phyloP scores from a whole-genome alignment of 1,284 basidiomycete species.

The Sanghuangporus baumii region DNA sequence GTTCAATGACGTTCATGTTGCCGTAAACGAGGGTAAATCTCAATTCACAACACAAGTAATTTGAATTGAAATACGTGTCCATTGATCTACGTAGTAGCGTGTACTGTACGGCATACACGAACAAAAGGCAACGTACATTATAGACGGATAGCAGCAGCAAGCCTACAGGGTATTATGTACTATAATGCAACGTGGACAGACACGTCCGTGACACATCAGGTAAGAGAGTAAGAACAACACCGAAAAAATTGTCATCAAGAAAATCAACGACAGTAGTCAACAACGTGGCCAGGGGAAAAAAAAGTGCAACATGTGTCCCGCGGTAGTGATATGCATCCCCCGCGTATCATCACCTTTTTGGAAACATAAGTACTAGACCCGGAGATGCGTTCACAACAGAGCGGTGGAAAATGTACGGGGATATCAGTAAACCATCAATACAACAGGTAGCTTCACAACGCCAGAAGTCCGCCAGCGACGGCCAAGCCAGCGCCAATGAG shows the following conservation, averaged over 20 bases:
- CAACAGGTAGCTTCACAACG: slow-evolving; percentile 7
- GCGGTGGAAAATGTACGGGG: neutral
- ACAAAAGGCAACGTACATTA: neutral
- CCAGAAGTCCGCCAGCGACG: slow-evolving; percentile 13
- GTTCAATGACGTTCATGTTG: no score
- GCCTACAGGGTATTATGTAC: neutral
- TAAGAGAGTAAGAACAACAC: neutral
- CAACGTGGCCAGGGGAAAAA: neutral
- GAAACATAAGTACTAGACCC: neutral
- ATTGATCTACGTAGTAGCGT: neutral
- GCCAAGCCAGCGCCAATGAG: slow-evolving; percentile 15
- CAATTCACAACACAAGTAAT: no score
- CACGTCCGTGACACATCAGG: neutral
- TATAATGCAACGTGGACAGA: neutral
- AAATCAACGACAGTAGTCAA: neutral
- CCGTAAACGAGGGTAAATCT: no score
- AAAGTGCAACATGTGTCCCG: neutral
- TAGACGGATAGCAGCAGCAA: neutral
- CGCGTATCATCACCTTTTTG: neutral
- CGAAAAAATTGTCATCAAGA: neutral
- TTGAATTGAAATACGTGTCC: no score
- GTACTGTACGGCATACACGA: neutral
- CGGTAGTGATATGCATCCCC: neutral
- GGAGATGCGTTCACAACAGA: neutral
- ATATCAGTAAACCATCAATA: neutral